A percentile compares a stretch with the other conserved stretches of the same genome.
These are phyloP conservation scores for Agaricus blazei DNA, from an alignment of 768 basidiomycete genomes.

Conservation along the genomic window DNA sequence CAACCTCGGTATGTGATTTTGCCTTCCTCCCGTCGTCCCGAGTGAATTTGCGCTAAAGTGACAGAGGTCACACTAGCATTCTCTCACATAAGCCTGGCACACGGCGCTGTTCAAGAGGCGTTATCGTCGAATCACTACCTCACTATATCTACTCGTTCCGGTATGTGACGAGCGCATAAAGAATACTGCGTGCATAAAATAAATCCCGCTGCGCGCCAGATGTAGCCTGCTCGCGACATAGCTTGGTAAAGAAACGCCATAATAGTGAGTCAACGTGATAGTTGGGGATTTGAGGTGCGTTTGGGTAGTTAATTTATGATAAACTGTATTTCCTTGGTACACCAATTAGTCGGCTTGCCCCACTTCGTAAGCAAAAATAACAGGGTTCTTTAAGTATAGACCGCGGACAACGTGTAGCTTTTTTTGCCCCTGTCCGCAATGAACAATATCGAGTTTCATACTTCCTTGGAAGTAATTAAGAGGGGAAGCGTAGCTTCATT, in stretches of 20 bases:
- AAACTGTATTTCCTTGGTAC: constrained; percentile 1
- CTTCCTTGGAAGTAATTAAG: constrained; percentile 12
- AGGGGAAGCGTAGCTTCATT: constrained; percentile 6
- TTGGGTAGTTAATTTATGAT: constrained; percentile 7
- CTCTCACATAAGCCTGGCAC: too few relatives aligned
- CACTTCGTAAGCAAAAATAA: constrained; percentile 6
- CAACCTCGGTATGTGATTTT: too few relatives aligned
- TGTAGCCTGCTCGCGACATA: constrained; percentile 8
- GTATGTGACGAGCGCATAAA: too few relatives aligned
- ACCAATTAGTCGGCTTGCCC: not conserved
- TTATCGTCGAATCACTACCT: too few relatives aligned
- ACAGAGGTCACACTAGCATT: too few relatives aligned
- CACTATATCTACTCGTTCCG: too few relatives aligned
- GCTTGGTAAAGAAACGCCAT: constrained; percentile 11
- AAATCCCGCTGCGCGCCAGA: too few relatives aligned
- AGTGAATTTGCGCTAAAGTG: too few relatives aligned
- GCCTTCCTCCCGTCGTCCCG: too few relatives aligned
- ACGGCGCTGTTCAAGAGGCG: too few relatives aligned
- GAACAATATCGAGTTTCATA: constrained; percentile 10
- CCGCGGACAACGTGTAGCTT: constrained; percentile 22
- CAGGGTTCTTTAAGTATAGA: not conserved
- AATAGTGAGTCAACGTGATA: constrained; percentile 14
- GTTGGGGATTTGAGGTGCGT: constrained; percentile 12
- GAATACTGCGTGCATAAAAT: too few relatives aligned
- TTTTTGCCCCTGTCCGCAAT: constrained; percentile 9